Percentiles rank a stretch among this genome's conserved stretches.
Evolutionary conservation across 176 grass and related monocot species (phyloP).

Genomic region (Panicum miliaceum): DNA sequence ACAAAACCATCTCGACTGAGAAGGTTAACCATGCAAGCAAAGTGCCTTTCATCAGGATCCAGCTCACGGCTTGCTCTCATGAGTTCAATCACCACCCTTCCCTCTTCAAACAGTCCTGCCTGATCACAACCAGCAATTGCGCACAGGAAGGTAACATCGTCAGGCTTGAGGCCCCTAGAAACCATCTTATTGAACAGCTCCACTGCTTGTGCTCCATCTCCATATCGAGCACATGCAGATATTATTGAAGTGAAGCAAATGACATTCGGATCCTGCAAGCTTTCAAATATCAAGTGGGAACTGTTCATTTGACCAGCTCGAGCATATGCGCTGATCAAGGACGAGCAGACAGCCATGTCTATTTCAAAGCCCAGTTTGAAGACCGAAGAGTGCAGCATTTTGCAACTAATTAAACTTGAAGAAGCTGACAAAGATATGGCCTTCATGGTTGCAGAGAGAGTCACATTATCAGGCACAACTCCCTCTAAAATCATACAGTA

Average conservation of each 20-base stretch:
- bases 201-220: conserved; percentile 22
- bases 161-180: conserved; percentile 39
- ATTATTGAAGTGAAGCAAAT: conserved; percentile 46
- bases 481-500: conserved; percentile 35
- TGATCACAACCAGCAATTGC: conserved; percentile 36
- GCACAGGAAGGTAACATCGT: conserved; percentile 41
- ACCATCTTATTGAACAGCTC: conserved; percentile 42
- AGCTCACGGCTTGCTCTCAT: conserved; percentile 38
- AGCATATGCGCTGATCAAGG: conserved; percentile 47
- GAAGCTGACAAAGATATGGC: conserved; percentile 38
- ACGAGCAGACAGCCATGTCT: conserved; percentile 46
- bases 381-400: conserved; percentile 39
- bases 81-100: conserved; percentile 28
- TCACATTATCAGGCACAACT: conserved; percentile 41
- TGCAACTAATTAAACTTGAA: conserved; percentile 30
- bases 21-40: conserved; percentile 57
- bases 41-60: conserved; percentile 43
- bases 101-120: conserved; percentile 43
- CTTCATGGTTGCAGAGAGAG: conserved; percentile 44
- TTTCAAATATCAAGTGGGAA: conserved; percentile 42
- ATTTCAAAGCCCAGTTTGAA: conserved; percentile 37
- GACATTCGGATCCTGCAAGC: conserved; percentile 39
- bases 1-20: conserved; percentile 41
- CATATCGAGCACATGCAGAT: conserved; percentile 18
- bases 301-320: conserved; percentile 15